Evolutionary conservation across 129 eudicot species (phyloP), one percentile per base, ranked within the genome.

Genomic region (Flaveria ramosissima): DNA sequence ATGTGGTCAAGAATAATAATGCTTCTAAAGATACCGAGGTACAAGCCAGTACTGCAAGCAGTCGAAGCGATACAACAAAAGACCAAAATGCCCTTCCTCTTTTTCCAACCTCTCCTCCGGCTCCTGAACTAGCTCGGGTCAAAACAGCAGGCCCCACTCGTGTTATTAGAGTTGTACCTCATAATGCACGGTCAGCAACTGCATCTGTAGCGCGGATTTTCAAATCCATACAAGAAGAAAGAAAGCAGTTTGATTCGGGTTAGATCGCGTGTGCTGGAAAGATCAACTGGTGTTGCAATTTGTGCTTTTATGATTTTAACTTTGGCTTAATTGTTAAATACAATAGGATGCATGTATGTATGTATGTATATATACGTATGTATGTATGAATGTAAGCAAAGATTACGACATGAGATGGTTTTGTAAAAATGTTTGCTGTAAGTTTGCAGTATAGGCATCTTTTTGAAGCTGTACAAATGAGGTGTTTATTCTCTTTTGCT

Each of bases 141-240:
- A 75, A 65, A 65, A 17, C 68, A 10, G 68, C 9, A 20, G 83
- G 51, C 4, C 79, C 79, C 10, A 26, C 86, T 0, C 84, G 86
- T 15, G 93, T 88, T 21, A 86, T 90, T 23, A 90, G 73, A 83
- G 96, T 88, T 9, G 96, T 94, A 73, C 98, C 98, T 66, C 98
- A 76, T 62, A 91, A 90, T 68, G 92, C 90, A 3, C 77, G 81
- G 57, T 84, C 93, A 39, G 95, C 96, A 32, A 85, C 91, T 0
- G 97, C 89, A 10, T 90, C 96, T 3, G 98, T 82, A 65, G 96
- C 96, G 13, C 87, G 98, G 50, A 93, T 93, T 30, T 90, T 93
- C 74, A 88, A 55, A 82, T 90, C 97, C 11, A 93, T 93, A 72
- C 97, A 93, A 71, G 93, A 90, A 79, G 97, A 89, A 75, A 90